phyloP scores from a whole-genome alignment of 371 early-diverging fungal species.

The Circinella minor region DNA sequence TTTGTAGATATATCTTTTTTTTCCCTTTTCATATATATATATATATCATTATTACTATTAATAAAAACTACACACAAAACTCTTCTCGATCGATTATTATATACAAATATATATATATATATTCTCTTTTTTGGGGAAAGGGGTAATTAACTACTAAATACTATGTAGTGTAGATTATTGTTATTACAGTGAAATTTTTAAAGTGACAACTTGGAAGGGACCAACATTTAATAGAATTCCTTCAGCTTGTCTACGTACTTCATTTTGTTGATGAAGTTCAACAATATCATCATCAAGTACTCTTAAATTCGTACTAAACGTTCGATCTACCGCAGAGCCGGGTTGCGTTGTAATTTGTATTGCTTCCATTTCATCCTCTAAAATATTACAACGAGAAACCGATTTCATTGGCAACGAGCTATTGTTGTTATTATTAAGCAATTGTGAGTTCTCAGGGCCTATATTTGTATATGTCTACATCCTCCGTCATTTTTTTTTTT shows the following conservation, averaged over 20 bases:
- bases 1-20: too few relatives aligned
- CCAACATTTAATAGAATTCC: slow-evolving; percentile 51
- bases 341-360: slow-evolving; percentile 25
- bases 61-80: too few relatives aligned
- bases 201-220: slow-evolving; percentile 68
- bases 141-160: too few relatives aligned
- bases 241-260: slow-evolving; percentile 30
- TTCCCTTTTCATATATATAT: too few relatives aligned
- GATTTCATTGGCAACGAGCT: slow-evolving; percentile 52
- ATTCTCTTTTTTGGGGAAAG: too few relatives aligned
- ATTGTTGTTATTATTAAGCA: slow-evolving; percentile 28
- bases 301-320: slow-evolving; percentile 44
- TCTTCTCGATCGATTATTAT: too few relatives aligned
- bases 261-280: slow-evolving; percentile 36
- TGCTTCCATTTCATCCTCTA: slow-evolving; percentile 69
- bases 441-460: neutral
- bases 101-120: too few relatives aligned
- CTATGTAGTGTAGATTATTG: neutral
- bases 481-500: neutral
- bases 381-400: slow-evolving; percentile 72
- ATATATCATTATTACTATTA: too few relatives aligned
- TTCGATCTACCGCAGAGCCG: slow-evolving; percentile 21
- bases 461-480: too few relatives aligned
- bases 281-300: slow-evolving; percentile 46
- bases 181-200: slow-evolving; percentile 49